Evolutionary conservation across 768 basidiomycete species (phyloP).

Genomic region (Macrolepiota fuliginosa): DNA sequence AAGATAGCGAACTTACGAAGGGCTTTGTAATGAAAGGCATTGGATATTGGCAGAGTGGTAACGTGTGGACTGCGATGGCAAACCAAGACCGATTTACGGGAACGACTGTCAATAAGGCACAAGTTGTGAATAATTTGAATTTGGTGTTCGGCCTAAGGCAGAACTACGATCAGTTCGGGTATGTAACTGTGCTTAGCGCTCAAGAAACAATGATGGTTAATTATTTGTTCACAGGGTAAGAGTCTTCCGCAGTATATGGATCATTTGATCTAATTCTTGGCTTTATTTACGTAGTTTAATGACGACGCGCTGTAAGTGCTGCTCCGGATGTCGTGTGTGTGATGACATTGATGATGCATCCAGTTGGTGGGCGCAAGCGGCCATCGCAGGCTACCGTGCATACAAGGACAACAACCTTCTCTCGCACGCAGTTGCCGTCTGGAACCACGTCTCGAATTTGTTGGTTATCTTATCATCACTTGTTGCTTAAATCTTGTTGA

Average conservation of each 20-base stretch:
- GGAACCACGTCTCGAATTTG: constrained; percentile 48
- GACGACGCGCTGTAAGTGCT: constrained; percentile 43
- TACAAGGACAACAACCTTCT: constrained; percentile 42
- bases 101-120: constrained; percentile 33
- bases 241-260: not conserved
- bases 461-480: constrained; percentile 21
- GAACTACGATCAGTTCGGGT: constrained; percentile 44
- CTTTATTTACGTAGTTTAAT: constrained; percentile 31
- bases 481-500: not conserved
- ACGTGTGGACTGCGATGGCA: constrained; percentile 49
- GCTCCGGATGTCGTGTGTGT: not conserved
- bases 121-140: constrained; percentile 39
- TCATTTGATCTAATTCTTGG: not conserved
- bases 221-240: constrained; percentile 16
- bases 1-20: not conserved
- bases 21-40: constrained; percentile 30
- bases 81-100: constrained; percentile 41
- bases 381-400: constrained; percentile 45
- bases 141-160: constrained; percentile 34
- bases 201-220: not conserved
- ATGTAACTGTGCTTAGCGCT: constrained; percentile 10
- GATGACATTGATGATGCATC: not conserved
- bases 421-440: constrained; percentile 42
- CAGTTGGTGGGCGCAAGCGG: constrained; percentile 57
- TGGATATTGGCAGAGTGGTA: constrained; percentile 52